These are phyloP conservation scores for Rhodosporidiobolus sp. DNA, from an alignment of 768 basidiomycete genomes.

Conservation along the genomic window DNA sequence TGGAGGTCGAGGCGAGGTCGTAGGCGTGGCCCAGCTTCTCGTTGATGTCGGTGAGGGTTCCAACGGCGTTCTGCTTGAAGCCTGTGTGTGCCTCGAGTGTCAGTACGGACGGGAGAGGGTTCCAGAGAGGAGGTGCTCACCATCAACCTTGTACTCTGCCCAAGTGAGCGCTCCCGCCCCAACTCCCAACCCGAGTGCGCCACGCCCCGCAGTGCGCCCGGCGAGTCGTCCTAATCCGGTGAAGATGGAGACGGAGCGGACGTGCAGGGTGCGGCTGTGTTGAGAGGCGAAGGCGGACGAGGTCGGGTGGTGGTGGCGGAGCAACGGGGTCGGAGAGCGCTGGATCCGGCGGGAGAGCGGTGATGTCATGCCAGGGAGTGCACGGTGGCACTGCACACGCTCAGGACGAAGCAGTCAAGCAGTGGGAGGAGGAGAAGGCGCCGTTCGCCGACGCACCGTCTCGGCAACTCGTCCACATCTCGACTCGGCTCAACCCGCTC, in stretches of 20 bases:
- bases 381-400: too few species aligned
- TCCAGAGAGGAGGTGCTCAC: conserved; percentile 52
- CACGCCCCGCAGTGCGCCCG: conserved; percentile 32
- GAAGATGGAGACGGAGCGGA: conserved; percentile 33
- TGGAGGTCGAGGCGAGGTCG: conserved; percentile 7
- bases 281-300: not conserved
- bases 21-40: conserved; percentile 24
- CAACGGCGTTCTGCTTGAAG: conserved; percentile 33
- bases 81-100: conserved; percentile 54
- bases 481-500: too few species aligned
- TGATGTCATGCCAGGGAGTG: too few species aligned
- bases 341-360: too few species aligned
- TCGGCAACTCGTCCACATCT: too few species aligned
- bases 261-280: conserved; percentile 23
- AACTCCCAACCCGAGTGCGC: conserved; percentile 49
- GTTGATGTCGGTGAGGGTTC: conserved; percentile 25
- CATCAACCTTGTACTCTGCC: conserved; percentile 95
- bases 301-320: conserved; percentile 2
- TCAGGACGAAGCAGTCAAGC: too few species aligned
- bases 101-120: conserved; percentile 53
- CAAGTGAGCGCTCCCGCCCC: conserved; percentile 90
- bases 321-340: not conserved
- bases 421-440: too few species aligned
- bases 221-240: conserved; percentile 31
- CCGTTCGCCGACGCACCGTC: too few species aligned